Conservation (phyloP, 768 basidiomycete species). For the Lactarius evosmus region DNA sequence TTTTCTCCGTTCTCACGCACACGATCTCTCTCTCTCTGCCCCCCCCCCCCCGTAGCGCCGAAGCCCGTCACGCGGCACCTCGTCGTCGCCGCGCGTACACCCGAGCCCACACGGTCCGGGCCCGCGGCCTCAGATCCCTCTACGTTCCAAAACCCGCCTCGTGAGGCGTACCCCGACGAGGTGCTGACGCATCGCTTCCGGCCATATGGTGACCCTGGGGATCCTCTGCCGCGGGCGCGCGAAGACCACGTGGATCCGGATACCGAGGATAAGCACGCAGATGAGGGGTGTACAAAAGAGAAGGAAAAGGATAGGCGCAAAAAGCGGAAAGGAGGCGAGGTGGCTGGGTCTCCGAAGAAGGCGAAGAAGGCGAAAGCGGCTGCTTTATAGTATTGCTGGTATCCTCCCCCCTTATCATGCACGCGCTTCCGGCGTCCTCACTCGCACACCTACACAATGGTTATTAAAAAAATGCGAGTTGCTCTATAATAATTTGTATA, state of each 20-base stretch:
- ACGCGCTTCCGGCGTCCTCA: neutral
- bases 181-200: conserved; percentile 25
- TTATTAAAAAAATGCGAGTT: neutral
- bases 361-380: conserved; percentile 21
- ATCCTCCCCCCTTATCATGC: neutral
- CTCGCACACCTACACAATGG: neutral
- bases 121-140: neutral
- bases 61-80: conserved; percentile 25
- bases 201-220: conserved; percentile 23
- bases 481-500: neutral
- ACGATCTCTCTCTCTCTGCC: too few species aligned
- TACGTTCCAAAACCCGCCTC: conserved; percentile 10
- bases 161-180: conserved; percentile 25
- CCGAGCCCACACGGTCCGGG: conserved; percentile 12
- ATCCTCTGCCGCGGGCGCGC: neutral
- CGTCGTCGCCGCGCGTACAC: conserved; percentile 17
- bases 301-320: conserved; percentile 12
- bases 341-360: conserved; percentile 19
- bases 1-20: too few species aligned
- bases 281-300: neutral
- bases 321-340: conserved; percentile 17
- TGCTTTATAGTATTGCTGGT: neutral
- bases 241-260: conserved; percentile 7
- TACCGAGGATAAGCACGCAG: neutral
- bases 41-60: conserved; percentile 3